Conservation (phyloP, 305 asterid species). For the Fraxinus greggii region DNA sequence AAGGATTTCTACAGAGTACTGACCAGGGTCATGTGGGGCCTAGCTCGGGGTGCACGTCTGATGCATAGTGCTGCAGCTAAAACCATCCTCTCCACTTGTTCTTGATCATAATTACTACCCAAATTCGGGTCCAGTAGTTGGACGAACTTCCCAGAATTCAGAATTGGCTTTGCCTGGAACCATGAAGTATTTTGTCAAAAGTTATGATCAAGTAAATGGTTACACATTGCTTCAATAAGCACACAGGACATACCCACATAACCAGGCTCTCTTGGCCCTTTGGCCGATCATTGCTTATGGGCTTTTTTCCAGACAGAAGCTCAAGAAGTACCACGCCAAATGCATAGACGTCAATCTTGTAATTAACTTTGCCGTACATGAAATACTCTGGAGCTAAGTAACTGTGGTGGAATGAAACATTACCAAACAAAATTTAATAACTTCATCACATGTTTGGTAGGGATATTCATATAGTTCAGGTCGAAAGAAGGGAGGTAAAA, state of each 20-base stretch:
- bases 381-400: conserved; percentile 98
- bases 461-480: not conserved
- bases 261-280: conserved; percentile 97
- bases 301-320: conserved; percentile 91
- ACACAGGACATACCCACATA: conserved; percentile 76
- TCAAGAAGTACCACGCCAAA: conserved; percentile 97
- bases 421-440: conserved; percentile 10
- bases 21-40: conserved; percentile 87
- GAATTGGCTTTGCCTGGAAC: conserved; percentile 79
- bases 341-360: conserved; percentile 91
- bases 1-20: conserved; percentile 29
- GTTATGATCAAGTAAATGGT: not conserved
- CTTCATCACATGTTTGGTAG: not conserved
- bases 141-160: conserved; percentile 55
- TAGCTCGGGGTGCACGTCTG: conserved; percentile 82
- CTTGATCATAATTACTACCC: conserved; percentile 53
- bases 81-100: conserved; percentile 78
- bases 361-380: conserved; percentile 92
- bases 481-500: not conserved
- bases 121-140: conserved; percentile 65
- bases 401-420: conserved; percentile 32
- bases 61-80: conserved; percentile 87
- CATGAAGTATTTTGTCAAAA: not conserved
- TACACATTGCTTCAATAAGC: not conserved
- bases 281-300: conserved; percentile 72